A percentile compares a stretch with the other conserved stretches of the same genome.
These are phyloP conservation scores for Globisporangium echinulatum DNA, from an alignment of 352 stramenopile species.

Conservation along the genomic window DNA sequence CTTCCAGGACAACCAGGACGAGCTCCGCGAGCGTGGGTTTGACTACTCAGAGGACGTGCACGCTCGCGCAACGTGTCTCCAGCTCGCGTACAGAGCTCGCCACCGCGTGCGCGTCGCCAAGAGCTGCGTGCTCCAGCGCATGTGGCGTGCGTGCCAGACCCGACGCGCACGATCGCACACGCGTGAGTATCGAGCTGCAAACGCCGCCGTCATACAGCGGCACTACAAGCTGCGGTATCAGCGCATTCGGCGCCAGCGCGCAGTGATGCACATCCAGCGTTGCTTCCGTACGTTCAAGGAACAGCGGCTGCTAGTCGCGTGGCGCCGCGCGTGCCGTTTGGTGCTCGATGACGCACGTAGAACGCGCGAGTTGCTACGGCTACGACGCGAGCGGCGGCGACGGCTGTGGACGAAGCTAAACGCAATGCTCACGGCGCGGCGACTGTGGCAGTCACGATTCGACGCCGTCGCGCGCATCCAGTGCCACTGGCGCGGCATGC, in stretches of 20 bases:
- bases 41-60: slow-evolving; percentile 40
- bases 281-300: slow-evolving; percentile 35
- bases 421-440: not conserved
- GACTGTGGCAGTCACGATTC: slow-evolving; percentile 8
- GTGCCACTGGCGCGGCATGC: slow-evolving; percentile 6
- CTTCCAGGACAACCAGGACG: slow-evolving; percentile 28
- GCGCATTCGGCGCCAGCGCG: slow-evolving; percentile 7
- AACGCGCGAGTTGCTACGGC: slow-evolving; percentile 6
- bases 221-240: slow-evolving; percentile 22
- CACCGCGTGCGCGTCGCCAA: slow-evolving; percentile 22
- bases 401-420: slow-evolving; percentile 3
- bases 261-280: slow-evolving; percentile 28
- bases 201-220: slow-evolving; percentile 28
- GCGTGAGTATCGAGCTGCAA: slow-evolving; percentile 16
- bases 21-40: slow-evolving; percentile 23
- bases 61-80: slow-evolving; percentile 21
- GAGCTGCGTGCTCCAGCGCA: slow-evolving; percentile 25
- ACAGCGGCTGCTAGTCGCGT: slow-evolving; percentile 31
- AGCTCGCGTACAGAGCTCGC: slow-evolving; percentile 27
- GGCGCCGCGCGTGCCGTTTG: slow-evolving; percentile 26
- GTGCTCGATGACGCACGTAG: slow-evolving; percentile 17
- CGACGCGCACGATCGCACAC: slow-evolving; percentile 2
- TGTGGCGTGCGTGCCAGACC: slow-evolving; percentile 28
- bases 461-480: not conserved
- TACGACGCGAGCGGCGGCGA: not conserved